Percentiles rank a stretch among this genome's conserved stretches.
Conservation (phyloP, 306 rosid species). For the Trifolium pratense region DNA sequence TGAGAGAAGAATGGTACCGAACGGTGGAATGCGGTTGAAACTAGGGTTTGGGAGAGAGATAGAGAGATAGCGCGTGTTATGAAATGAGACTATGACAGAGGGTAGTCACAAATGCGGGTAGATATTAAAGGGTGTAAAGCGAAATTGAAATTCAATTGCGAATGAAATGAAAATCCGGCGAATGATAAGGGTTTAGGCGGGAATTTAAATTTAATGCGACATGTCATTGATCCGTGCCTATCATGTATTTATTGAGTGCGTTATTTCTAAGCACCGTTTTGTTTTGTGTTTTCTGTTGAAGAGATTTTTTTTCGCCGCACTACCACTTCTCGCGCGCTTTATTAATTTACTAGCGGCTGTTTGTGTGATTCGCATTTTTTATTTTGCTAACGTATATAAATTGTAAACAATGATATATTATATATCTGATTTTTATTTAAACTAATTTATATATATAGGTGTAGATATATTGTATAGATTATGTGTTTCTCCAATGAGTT, state of each 20-base stretch:
- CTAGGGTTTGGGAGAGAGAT: constrained; percentile 51
- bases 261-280: constrained; percentile 29
- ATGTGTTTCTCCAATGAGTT: no score
- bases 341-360: no score
- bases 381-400: no score
- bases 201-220: constrained; percentile 74
- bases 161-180: constrained; percentile 58
- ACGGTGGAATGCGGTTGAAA: constrained; percentile 4
- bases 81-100: neutral
- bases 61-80: constrained; percentile 9
- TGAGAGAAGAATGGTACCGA: constrained; percentile 37
- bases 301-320: no score
- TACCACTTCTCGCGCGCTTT: no score
- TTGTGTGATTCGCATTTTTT: no score
- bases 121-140: constrained; percentile 51
- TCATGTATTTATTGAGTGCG: constrained; percentile 49
- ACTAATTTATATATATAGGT: no score
- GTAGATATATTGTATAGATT: no score
- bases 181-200: constrained; percentile 77
- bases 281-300: neutral
- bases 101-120: constrained; percentile 40
- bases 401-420: no score
- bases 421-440: no score
- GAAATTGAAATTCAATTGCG: constrained; percentile 90
- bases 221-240: constrained; percentile 65